Percentiles rank a stretch among this genome's conserved stretches.
Evolutionary conservation across 2,329 filamentous ascomycete genomes (phyloP).

Genomic region (Apiospora arundinis): DNA sequence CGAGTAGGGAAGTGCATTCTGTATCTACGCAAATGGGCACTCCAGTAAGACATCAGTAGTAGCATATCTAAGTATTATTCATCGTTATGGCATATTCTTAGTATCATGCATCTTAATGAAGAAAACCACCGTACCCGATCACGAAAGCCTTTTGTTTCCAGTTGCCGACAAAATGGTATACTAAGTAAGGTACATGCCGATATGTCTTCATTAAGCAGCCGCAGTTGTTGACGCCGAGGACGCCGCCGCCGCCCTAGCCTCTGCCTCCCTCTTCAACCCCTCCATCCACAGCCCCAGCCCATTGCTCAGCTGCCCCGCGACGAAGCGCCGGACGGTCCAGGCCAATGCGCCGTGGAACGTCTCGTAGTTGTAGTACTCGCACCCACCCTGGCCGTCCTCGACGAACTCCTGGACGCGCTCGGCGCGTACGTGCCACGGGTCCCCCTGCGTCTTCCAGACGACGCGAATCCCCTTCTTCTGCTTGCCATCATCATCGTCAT

Average conservation of each 20-base stretch:
- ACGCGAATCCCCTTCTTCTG: slow-evolving; percentile 45
- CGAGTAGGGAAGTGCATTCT: not conserved
- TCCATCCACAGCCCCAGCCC: slow-evolving; percentile 47
- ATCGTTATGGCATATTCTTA: too few species aligned
- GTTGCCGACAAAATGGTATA: not conserved
- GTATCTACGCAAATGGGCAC: not conserved
- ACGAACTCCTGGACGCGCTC: slow-evolving; percentile 54
- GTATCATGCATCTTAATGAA: not conserved
- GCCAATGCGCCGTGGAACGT: slow-evolving; percentile 51
- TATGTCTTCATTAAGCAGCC: not conserved
- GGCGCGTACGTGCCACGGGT: slow-evolving; percentile 41
- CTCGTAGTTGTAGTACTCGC: slow-evolving; percentile 51
- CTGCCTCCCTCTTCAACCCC: slow-evolving; percentile 45
- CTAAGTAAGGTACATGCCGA: not conserved
- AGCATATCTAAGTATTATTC: too few species aligned
- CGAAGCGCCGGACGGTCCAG: slow-evolving; percentile 40
- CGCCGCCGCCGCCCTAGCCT: slow-evolving; percentile 27
- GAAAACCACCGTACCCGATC: not conserved
- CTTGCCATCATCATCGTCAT: not conserved
- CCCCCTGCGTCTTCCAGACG: slow-evolving; percentile 45
- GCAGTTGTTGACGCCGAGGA: not conserved
- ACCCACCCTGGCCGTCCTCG: slow-evolving; percentile 38
- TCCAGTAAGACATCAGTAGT: not conserved
- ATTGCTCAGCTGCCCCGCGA: slow-evolving; percentile 40
- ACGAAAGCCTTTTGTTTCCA: not conserved